Conservation (phyloP, 1,139 yeast genomes). For the Scheffersomyces titani region DNA sequence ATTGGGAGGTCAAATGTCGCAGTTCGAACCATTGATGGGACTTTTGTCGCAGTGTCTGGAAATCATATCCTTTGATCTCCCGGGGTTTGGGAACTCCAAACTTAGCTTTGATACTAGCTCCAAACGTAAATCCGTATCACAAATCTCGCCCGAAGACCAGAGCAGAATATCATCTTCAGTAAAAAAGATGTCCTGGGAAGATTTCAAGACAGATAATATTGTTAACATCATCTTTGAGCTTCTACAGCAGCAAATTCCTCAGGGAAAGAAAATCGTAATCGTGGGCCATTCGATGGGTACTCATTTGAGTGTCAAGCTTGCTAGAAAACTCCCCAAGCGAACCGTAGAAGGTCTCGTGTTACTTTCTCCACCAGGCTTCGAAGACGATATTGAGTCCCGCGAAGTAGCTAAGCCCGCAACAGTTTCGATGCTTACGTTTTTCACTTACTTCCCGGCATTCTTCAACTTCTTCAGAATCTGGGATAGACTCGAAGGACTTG, state of each 20-base stretch:
- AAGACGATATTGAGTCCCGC: conserved; percentile 23
- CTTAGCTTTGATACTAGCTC: conserved; percentile 12
- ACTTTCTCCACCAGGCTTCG: conserved; percentile 58
- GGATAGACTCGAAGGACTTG: conserved; percentile 65
- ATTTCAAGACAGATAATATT: conserved; percentile 50
- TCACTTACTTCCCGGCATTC: conserved; percentile 48
- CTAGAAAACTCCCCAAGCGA: conserved; percentile 37
- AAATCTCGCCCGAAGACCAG: conserved; percentile 26
- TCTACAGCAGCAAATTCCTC: conserved; percentile 39
- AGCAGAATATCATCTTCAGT: conserved; percentile 31
- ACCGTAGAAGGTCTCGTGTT: conserved; percentile 49
- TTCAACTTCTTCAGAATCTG: conserved; percentile 57
- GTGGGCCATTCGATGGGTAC: conserved; percentile 82
- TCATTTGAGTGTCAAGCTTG: conserved; percentile 52
- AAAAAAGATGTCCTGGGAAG: conserved; percentile 37
- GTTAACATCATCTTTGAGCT: conserved; percentile 46
- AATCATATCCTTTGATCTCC: conserved; percentile 64
- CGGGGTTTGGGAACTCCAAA: conserved; percentile 71
- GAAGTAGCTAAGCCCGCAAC: conserved; percentile 4
- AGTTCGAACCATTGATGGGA: conserved; percentile 67
- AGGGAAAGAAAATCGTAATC: conserved; percentile 52
- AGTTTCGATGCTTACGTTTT: conserved; percentile 19
- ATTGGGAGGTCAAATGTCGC: conserved; percentile 75
- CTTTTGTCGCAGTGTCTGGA: conserved; percentile 68
- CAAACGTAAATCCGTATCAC: conserved; percentile 22